Evolutionary conservation across 2,329 filamentous ascomycete species (phyloP).

Genomic region (Laburnicola sp.): DNA sequence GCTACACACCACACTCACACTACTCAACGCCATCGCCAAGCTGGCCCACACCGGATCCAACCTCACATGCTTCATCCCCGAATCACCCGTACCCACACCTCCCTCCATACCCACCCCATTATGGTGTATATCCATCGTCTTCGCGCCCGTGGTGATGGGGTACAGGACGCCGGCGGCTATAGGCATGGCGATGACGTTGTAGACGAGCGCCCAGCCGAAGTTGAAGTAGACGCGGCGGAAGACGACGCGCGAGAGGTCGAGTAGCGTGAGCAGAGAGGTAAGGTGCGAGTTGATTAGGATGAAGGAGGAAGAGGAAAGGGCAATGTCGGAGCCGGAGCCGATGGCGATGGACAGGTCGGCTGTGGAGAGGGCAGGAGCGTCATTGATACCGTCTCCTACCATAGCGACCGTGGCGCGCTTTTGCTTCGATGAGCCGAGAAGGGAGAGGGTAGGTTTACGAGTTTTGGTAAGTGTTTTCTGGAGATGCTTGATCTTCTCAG

Average conservation of each 20-base stretch:
- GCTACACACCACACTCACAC: constrained; percentile 83
- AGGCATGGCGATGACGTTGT: constrained; percentile 77
- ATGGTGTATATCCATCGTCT: constrained; percentile 50
- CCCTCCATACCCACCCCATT: constrained; percentile 36
- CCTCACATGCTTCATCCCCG: constrained; percentile 58
- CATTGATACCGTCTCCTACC: constrained; percentile 86
- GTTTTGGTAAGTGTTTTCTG: constrained; percentile 41
- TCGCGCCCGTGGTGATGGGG: constrained; percentile 54
- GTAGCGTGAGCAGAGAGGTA: constrained; percentile 69
- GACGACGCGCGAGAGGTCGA: constrained; percentile 70
- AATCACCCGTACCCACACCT: constrained; percentile 43
- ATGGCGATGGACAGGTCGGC: constrained; percentile 85
- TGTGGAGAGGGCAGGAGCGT: constrained; percentile 76
- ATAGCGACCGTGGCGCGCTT: constrained; percentile 69
- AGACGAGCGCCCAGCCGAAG: constrained; percentile 82
- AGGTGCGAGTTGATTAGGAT: constrained; percentile 75
- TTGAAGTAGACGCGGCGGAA: constrained; percentile 81
- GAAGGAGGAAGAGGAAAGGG: constrained; percentile 79
- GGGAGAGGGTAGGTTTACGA: constrained; percentile 19
- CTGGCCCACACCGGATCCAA: constrained; percentile 84
- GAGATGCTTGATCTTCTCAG: constrained; percentile 64
- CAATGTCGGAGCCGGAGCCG: constrained; percentile 79
- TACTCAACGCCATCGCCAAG: constrained; percentile 89
- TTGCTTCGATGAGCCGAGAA: constrained; percentile 1
- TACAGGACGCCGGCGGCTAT: constrained; percentile 81